Base-by-base conservation (phyloP, 371 early-diverging fungal genomes). In the Sporodiniella umbellata region DNA sequence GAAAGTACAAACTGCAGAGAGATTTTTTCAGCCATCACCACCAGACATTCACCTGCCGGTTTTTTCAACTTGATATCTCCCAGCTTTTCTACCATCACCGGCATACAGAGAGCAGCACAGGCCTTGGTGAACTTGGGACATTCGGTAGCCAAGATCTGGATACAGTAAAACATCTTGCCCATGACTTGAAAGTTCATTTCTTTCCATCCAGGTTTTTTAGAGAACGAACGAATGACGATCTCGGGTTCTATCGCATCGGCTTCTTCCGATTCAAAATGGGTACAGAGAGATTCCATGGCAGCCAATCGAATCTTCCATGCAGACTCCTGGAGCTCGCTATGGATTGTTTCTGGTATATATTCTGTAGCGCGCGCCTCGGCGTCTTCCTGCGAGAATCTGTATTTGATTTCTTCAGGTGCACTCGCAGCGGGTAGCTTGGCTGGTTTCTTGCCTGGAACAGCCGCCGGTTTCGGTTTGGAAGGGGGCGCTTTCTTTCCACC, bases 141-240 rank as follows among this genome's bases (percentile, higher is more conserved):
- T 35, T 85, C 68, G 15, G 64, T 66, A 4, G 92, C 80, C 53
- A 93, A 68, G 12, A 79, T 62, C 48, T 86, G 80, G 48, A 95
- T 76, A 0, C 86, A 66, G 37, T 72, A 76, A 64, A 87, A 81
- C 44, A 90, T 58, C 49, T 70, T 85, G 38, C 62, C 59, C 75
- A 82, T 78, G 8, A 86, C 95, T 53, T 98, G 97, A 58, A 96
- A 96, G 68, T 96, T 96, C 75, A 81, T 90, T 60, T 96, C 97
- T 63, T 95, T 95, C 89, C 90, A 95, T 1, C 94, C 96, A 0
- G 95, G 95, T 35, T 89, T 89, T 52, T 88, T 88, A 4, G 78
- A 64, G 24, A 98, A 65, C 24, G 78, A 79, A 14, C 93, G 82
- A 12, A 92, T 78, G 14, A 98, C 72, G 24, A 93, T 75, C 60